Base-by-base conservation (phyloP, 352 stramenopile genomes). In the Aphanomyces euteiches region DNA sequence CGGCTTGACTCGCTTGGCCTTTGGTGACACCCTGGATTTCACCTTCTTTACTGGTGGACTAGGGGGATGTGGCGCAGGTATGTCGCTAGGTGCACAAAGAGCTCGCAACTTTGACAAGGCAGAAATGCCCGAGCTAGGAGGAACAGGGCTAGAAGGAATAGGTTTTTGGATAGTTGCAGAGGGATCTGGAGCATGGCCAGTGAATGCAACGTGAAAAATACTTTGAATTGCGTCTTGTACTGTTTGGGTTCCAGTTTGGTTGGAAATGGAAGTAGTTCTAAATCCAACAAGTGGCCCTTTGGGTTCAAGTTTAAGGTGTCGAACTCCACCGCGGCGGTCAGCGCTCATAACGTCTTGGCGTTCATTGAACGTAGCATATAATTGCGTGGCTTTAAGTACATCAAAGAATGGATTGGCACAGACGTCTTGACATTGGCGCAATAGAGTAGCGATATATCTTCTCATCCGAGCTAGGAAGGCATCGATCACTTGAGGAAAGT, bases 281-380 rank as follows among this genome's bases (percentile, higher is more conserved):
- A 28, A 37, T 13, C 28, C 10, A 39, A 61, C 43, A 28, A 61
- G 12, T n/a, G 54, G 54, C 54, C 2, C 54, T n/a, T 40, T 19
- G 17, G 54, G 54, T 37, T 61, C 54, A 7, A 61, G 2, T n/a
- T 61, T 61, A 7, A 61, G 37, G n/a, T 41, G 54, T 28, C 54
- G 54, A 34, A 21, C 7, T 12, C 8, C 50, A 21, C 50, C 54
- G 54, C 19, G 17, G 19, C 54, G 54, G 1, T 43, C 28, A 8
- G 54, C 54, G 43, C 43, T 12, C 43, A n/a, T 50, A n/a, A 12
- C 17, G 43, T 37, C 54, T 13, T 37, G 19, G 54, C 54, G 54
- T 41, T 61, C 28, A 17, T 40, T 12, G 21, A 40, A 61, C 54
- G 54, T 40, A 37, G 28, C 43, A 37, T 41, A 61, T 37, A 61